Percentiles rank a stretch among this genome's conserved stretches.
phyloP scores from a whole-genome alignment of 2,329 filamentous ascomycete species.

The Fusarium sulawesiense region DNA sequence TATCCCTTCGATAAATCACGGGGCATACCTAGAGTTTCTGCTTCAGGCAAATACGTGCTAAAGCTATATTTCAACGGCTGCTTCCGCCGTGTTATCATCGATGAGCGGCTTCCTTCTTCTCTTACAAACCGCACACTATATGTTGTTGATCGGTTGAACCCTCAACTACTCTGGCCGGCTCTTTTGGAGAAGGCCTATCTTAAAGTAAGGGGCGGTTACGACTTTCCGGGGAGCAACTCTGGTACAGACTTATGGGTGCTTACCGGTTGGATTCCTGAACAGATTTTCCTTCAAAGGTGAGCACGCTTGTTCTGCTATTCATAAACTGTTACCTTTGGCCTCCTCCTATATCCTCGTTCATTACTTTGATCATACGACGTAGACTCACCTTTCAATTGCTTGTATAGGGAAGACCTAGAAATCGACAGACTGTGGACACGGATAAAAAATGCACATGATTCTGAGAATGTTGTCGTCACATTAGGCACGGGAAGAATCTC shows the following conservation, averaged over 20 bases:
- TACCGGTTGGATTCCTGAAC: conserved; percentile 96
- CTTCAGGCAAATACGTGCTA: conserved; percentile 89
- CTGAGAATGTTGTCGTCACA: conserved; percentile 86
- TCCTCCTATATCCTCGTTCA: neutral
- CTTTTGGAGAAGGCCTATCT: conserved; percentile 96
- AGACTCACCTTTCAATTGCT: conserved; percentile 14
- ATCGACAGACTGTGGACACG: conserved; percentile 81
- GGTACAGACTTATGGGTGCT: conserved; percentile 93
- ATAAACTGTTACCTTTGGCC: too few species aligned
- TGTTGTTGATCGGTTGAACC: conserved; percentile 87
- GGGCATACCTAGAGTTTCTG: conserved; percentile 71
- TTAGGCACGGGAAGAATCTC: conserved; percentile 89
- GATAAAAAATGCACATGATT: conserved; percentile 78
- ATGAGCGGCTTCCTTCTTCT: conserved; percentile 86
- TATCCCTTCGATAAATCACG: conserved; percentile 76
- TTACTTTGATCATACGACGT: neutral
- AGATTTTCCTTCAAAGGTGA: conserved; percentile 85
- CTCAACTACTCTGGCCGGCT: conserved; percentile 87
- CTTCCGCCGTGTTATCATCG: conserved; percentile 86
- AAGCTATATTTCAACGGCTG: conserved; percentile 97
- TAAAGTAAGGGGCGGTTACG: conserved; percentile 94
- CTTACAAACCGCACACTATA: conserved; percentile 81
- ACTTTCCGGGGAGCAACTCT: conserved; percentile 97
- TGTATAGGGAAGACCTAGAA: conserved; percentile 77
- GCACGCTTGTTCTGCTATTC: conserved; percentile 10